phyloP scores from a whole-genome alignment of 345 rosid genomes.

The Eutrema yunnanense region DNA sequence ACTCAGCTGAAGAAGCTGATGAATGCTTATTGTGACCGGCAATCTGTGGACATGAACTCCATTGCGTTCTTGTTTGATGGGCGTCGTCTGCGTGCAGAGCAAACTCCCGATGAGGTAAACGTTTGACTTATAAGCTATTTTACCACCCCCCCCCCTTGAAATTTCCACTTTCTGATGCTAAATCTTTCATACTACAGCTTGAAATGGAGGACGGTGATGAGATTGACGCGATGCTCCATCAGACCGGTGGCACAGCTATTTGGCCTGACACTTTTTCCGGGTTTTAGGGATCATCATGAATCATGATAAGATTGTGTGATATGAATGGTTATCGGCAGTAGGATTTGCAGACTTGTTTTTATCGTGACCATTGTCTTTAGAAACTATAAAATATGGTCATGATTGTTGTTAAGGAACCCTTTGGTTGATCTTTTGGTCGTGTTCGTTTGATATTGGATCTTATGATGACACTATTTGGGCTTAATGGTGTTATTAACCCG shows the following conservation, averaged over 20 bases:
- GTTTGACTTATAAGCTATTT: neutral
- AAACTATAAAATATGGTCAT: slow-evolving; percentile 16
- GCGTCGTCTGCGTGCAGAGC: slow-evolving; percentile 72
- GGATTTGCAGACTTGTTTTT: slow-evolving; percentile 18
- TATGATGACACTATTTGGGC: neutral
- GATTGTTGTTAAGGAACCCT: neutral
- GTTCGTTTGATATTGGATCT: neutral
- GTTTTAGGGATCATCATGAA: neutral
- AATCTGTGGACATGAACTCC: slow-evolving; percentile 66
- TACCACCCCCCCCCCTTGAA: neutral
- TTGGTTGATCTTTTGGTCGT: neutral
- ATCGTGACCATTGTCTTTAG: slow-evolving; percentile 12
- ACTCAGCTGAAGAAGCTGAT: slow-evolving; percentile 86
- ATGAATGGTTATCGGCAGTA: slow-evolving; percentile 15
- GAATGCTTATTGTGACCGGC: slow-evolving; percentile 87
- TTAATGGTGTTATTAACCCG: neutral
- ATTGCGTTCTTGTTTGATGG: slow-evolving; percentile 90
- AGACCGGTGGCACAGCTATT: slow-evolving; percentile 47
- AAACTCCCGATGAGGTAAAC: slow-evolving; percentile 81
- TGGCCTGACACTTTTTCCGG: neutral
- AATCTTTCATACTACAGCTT: slow-evolving; percentile 33
- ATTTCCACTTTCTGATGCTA: neutral
- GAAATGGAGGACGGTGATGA: slow-evolving; percentile 93
- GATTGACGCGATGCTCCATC: slow-evolving; percentile 86
- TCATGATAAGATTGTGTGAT: slow-evolving; percentile 19